These are phyloP conservation scores for Lablab purpureus DNA, from an alignment of 306 rosid genomes.

Conservation along the genomic window DNA sequence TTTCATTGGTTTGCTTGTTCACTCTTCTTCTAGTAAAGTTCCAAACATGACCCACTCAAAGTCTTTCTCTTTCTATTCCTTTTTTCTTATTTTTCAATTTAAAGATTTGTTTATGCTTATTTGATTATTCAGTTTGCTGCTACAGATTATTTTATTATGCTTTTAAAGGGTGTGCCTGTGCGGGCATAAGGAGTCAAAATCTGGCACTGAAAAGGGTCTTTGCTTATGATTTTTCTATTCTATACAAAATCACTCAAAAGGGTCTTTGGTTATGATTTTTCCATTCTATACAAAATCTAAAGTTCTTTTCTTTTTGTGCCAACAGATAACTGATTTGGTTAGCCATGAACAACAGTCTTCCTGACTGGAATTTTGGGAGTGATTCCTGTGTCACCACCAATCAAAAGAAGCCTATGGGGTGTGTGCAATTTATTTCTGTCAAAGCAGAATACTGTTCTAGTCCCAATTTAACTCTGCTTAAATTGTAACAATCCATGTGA, in stretches of 20 bases:
- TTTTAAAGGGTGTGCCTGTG: not conserved
- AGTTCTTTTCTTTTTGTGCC: conserved; percentile 42
- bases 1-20: conserved; percentile 42
- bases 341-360: conserved; percentile 70
- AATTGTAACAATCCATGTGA: conserved; percentile 34
- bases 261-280: conserved; percentile 18
- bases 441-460: conserved; percentile 29
- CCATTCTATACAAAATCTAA: conserved; percentile 30
- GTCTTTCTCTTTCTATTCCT: conserved; percentile 34
- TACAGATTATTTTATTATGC: conserved; percentile 40
- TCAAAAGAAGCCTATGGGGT: conserved; percentile 77
- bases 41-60: conserved; percentile 37
- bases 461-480: conserved; percentile 42
- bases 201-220: conserved; percentile 21
- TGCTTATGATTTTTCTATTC: conserved; percentile 25
- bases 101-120: conserved; percentile 21
- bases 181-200: conserved; percentile 33
- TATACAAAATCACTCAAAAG: conserved; percentile 30
- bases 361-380: conserved; percentile 77
- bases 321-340: conserved; percentile 51
- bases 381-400: conserved; percentile 59
- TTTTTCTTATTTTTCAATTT: not conserved
- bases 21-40: conserved; percentile 46
- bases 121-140: conserved; percentile 40
- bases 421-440: conserved; percentile 53